phyloP scores from a whole-genome alignment of 306 rosid genomes.

The Dryas octopetala region DNA sequence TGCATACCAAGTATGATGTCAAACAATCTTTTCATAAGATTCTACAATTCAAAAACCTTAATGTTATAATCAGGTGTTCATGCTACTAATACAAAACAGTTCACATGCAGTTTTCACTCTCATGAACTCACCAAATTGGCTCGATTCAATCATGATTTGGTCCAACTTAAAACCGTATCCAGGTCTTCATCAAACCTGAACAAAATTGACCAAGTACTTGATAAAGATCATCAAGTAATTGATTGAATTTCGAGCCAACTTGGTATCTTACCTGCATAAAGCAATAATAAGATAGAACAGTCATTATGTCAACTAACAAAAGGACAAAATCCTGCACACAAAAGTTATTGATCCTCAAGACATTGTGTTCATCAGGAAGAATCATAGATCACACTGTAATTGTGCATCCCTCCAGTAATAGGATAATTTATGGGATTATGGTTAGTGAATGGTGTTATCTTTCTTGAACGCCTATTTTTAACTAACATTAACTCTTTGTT shows the following conservation, averaged over 20 bases:
- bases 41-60: slow-evolving; percentile 15
- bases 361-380: slow-evolving; percentile 12
- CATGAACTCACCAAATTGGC: slow-evolving; percentile 68
- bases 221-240: slow-evolving; percentile 52
- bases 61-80: not conserved
- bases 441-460: not conserved
- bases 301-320: slow-evolving; percentile 25
- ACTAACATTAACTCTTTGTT: not conserved
- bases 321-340: not conserved
- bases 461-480: not conserved
- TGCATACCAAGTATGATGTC: slow-evolving; percentile 10
- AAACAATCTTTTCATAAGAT: slow-evolving; percentile 1
- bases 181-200: slow-evolving; percentile 74
- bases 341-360: not conserved
- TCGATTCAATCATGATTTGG: slow-evolving; percentile 60
- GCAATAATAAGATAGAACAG: slow-evolving; percentile 36
- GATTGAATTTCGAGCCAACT: slow-evolving; percentile 83
- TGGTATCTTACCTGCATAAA: slow-evolving; percentile 64
- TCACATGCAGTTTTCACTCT: slow-evolving; percentile 12
- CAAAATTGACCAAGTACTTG: slow-evolving; percentile 43
- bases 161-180: slow-evolving; percentile 51
- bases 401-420: not conserved
- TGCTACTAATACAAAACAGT: slow-evolving; percentile 2
- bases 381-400: not conserved
- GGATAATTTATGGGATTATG: not conserved